These are phyloP conservation scores for Rhodotorula paludigena DNA, from an alignment of 768 basidiomycete species.

Conservation along the genomic window DNA sequence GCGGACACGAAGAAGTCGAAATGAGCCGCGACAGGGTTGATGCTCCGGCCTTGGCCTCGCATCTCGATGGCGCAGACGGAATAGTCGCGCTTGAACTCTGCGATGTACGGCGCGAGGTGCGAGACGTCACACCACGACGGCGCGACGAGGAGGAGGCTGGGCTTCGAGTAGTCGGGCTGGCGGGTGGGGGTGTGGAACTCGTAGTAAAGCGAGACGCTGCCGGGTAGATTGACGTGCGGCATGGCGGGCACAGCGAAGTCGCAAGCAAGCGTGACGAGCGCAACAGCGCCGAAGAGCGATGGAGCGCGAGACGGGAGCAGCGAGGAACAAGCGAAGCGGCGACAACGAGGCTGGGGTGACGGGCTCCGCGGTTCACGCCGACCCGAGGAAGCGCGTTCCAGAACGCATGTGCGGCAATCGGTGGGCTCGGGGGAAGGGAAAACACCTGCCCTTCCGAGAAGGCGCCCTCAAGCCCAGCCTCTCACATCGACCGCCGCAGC, in stretches of 20 bases:
- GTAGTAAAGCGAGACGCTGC: constrained; percentile 21
- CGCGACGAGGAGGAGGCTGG: constrained; percentile 17
- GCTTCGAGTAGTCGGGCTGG: neutral
- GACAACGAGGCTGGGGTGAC: too few species aligned
- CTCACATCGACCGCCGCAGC: too few species aligned
- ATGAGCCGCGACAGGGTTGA: neutral
- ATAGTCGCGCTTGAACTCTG: constrained; percentile 6
- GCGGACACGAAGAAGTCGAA: constrained; percentile 5
- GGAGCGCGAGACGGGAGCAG: neutral
- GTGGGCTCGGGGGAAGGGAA: too few species aligned
- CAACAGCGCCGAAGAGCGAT: neutral
- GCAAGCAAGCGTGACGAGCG: too few species aligned
- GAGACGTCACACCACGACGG: constrained; percentile 9
- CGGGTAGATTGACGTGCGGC: constrained; percentile 8
- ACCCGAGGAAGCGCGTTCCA: too few species aligned
- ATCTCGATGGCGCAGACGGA: constrained; percentile 6
- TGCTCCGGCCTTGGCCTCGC: constrained; percentile 5
- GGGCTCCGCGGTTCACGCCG: too few species aligned
- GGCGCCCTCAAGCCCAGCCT: too few species aligned
- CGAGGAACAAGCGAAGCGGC: too few species aligned
- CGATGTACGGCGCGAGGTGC: constrained; percentile 12
- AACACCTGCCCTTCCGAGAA: too few species aligned
- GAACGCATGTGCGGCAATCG: too few species aligned
- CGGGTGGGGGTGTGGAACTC: constrained; percentile 9
- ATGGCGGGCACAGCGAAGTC: neutral